Evolutionary conservation across 202 grass and related monocot species (phyloP).

Genomic region (Panicum hallii): DNA sequence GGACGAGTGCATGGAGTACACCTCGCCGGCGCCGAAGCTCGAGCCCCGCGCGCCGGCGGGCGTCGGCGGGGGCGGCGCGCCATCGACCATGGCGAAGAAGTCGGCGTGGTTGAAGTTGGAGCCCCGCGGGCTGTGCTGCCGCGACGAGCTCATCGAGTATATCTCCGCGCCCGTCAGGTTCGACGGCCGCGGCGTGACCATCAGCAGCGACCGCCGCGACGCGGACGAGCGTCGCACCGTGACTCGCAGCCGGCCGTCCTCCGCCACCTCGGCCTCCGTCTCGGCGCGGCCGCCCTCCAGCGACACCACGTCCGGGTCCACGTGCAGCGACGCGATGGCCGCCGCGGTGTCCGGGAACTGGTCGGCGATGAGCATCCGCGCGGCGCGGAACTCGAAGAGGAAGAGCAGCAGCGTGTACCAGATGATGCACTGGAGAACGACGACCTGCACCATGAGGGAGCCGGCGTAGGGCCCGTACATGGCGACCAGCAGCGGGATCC

Average conservation of each 20-base stretch:
- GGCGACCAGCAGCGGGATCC: constrained; percentile 90
- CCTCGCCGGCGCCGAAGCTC: constrained; percentile 71
- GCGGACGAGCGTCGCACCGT: constrained; percentile 81
- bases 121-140: constrained; percentile 76
- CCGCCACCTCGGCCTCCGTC: constrained; percentile 70
- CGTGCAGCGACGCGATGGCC: constrained; percentile 74
- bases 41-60: constrained; percentile 32
- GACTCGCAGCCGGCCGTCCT: constrained; percentile 79
- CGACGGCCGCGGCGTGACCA: constrained; percentile 78
- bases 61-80: constrained; percentile 40
- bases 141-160: constrained; percentile 81
- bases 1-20: constrained; percentile 75
- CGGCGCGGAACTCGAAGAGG: constrained; percentile 93
- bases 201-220: constrained; percentile 62
- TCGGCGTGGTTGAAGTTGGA: constrained; percentile 92
- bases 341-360: constrained; percentile 92
- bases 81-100: constrained; percentile 83
- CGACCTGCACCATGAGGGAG: constrained; percentile 88
- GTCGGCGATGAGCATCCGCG: constrained; percentile 73
- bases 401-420: constrained; percentile 99
- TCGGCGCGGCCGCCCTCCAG: constrained; percentile 70
- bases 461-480: constrained; percentile 89
- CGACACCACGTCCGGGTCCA: constrained; percentile 85
- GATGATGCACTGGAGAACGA: constrained; percentile 97
- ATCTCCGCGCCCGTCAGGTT: constrained; percentile 96